Base-by-base conservation (phyloP, 371 early-diverging fungal species). In the Syncephalastrum monosporum region DNA sequence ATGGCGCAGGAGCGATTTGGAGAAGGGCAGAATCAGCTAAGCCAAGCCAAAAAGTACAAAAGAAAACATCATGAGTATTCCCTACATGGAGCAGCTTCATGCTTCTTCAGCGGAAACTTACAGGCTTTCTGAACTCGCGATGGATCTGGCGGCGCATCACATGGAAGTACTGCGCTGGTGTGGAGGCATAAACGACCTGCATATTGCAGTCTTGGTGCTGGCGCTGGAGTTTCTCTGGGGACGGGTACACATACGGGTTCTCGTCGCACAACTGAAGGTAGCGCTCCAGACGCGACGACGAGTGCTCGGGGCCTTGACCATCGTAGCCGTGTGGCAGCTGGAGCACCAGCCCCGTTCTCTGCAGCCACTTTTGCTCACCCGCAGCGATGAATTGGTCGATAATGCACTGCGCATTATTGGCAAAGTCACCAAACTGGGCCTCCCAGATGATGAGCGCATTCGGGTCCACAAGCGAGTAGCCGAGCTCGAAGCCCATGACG, bases 351-450 rank as follows among this genome's bases (percentile, higher is more conserved):
- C 97, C 98, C 29, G 93, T 89, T 63, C 94, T 91, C 78, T 93
- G 91, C 55, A 96, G 81, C 97, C 98, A 98, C 75, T 98, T 98
- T 75, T 92, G 91, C 75, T 98, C 98, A 59, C 97, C 98, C 48
- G 93, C 82, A n/a, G 92, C 84, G 53, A 98, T 90, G 75, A 94
- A 98, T 73, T 96, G 96, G 74, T 98, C 98, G 68, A 98, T 92
- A 63, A 97, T 97, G 71, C 87, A 88, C 82, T 98, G 97, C 14
- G 98, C 96, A 61, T 81, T 91, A 84, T 97, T 98, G 77, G 92
- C 92, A 71, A 97, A 96, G 76, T 97, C 97, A 69, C 98, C 98
- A 64, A 97, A 93, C 82, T 98, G 98, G 19, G 95, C 98, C 78
- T 98, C 98, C 97, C 97, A 98, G 63, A 97, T 79, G 24, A 94